Percentiles rank a stretch among this genome's conserved stretches.
These are phyloP conservation scores for Pestalotiopsis sp. DNA, from an alignment of 2,329 filamentous ascomycete genomes.

Conservation along the genomic window DNA sequence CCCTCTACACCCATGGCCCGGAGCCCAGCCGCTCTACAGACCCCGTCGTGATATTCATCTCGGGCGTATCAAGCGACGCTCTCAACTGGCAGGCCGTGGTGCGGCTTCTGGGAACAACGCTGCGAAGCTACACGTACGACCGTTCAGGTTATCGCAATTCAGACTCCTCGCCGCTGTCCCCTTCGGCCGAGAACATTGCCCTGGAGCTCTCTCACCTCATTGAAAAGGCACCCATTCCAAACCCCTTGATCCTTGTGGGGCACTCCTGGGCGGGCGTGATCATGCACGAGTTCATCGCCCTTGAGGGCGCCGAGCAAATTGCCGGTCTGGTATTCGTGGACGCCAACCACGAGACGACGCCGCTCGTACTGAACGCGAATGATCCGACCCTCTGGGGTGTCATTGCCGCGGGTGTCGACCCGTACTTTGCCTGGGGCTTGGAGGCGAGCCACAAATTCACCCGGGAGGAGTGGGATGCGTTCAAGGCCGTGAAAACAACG, in stretches of 20 bases:
- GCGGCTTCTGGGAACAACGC: neutral
- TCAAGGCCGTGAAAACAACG: slow-evolving; percentile 17
- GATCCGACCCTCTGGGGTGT: slow-evolving; percentile 16
- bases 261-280: slow-evolving; percentile 15
- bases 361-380: slow-evolving; percentile 12
- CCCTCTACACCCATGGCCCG: slow-evolving; percentile 4
- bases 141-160: slow-evolving; percentile 13
- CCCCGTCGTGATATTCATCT: slow-evolving; percentile 12
- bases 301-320: neutral
- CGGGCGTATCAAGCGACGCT: slow-evolving; percentile 12
- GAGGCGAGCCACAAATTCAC: slow-evolving; percentile 13
- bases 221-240: neutral
- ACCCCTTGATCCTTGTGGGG: slow-evolving; percentile 7
- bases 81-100: slow-evolving; percentile 15
- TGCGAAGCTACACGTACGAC: slow-evolving; percentile 14
- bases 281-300: slow-evolving; percentile 12
- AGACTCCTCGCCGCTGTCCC: slow-evolving; percentile 10
- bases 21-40: slow-evolving; percentile 2
- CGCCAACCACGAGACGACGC: slow-evolving; percentile 16
- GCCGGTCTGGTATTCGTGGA: slow-evolving; percentile 12
- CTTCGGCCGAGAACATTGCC: slow-evolving; percentile 8
- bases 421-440: slow-evolving; percentile 14
- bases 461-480: slow-evolving; percentile 7
- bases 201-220: slow-evolving; percentile 10
- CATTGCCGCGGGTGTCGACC: slow-evolving; percentile 12